phyloP scores from a whole-genome alignment of 129 eudicot genomes.

The Arctium lappa region DNA sequence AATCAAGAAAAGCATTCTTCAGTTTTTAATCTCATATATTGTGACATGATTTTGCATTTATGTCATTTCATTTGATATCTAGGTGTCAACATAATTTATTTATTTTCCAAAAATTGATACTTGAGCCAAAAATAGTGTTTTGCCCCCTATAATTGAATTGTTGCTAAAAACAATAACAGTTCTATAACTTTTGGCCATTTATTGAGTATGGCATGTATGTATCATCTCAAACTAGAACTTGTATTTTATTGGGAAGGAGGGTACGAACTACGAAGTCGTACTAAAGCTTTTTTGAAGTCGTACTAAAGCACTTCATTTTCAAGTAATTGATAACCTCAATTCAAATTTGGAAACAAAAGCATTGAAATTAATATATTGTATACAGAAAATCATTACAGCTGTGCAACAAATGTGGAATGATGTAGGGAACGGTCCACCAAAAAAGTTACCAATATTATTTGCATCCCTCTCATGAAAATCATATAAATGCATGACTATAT shows the following conservation, averaged over 20 bases:
- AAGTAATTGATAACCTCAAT: too few species aligned
- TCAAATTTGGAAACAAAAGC: background rate
- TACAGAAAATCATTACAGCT: background rate
- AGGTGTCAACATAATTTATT: background rate
- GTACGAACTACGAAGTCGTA: too few species aligned
- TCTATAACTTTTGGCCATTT: background rate
- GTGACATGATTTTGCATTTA: too few species aligned
- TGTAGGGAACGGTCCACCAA: too few species aligned
- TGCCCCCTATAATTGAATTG: background rate
- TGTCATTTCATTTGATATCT: background rate
- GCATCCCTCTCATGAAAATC: too few species aligned
- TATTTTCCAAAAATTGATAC: background rate
- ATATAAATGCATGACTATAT: too few species aligned
- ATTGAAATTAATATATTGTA: too few species aligned
- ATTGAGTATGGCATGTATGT: background rate
- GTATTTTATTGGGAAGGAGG: background rate
- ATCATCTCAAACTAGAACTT: background rate
- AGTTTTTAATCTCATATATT: background rate
- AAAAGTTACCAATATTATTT: too few species aligned
- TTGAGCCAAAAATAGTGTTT: background rate
- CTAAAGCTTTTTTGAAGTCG: background rate
- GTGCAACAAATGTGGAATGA: too few species aligned
- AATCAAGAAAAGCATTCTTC: background rate
- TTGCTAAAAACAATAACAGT: too few species aligned
- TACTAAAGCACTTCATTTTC: background rate